Evolutionary conservation across 805 yeast genomes (phyloP).

Genomic region (Soucietia sequanensis): DNA sequence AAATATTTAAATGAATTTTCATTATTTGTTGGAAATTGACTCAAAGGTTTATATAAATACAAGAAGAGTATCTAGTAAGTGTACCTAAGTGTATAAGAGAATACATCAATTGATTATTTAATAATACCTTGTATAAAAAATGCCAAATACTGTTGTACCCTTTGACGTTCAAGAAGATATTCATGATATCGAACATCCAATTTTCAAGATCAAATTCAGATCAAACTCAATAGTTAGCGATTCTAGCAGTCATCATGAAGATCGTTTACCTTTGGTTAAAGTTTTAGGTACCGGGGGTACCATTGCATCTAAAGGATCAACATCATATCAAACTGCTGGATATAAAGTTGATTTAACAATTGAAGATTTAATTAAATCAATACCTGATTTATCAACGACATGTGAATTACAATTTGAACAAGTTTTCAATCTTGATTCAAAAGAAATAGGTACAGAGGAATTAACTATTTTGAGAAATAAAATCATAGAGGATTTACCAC

Average conservation of each 20-base stretch:
- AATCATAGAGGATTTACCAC: slow-evolving; percentile 42
- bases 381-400: slow-evolving; percentile 54
- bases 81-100: no score
- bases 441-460: slow-evolving; percentile 49
- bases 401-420: slow-evolving; percentile 64
- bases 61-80: no score
- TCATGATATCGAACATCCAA: slow-evolving; percentile 27
- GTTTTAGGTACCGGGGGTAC: slow-evolving; percentile 48
- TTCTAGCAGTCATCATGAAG: slow-evolving; percentile 5
- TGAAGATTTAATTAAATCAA: slow-evolving; percentile 50
- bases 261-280: slow-evolving; percentile 32
- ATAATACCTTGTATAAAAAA: no score
- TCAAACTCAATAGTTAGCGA: slow-evolving; percentile 27
- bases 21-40: no score
- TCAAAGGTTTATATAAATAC: no score
- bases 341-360: slow-evolving; percentile 42
- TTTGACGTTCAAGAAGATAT: slow-evolving; percentile 19
- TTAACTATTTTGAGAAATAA: slow-evolving; percentile 46
- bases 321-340: slow-evolving; percentile 42
- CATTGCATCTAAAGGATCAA: slow-evolving; percentile 41
- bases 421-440: slow-evolving; percentile 60
- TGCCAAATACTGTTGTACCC: no score
- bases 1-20: no score
- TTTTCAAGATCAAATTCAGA: slow-evolving; percentile 35
- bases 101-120: no score